These are phyloP conservation scores for Blastobotrys illinoisensis DNA, from an alignment of 1,139 yeast genomes.

Conservation along the genomic window DNA sequence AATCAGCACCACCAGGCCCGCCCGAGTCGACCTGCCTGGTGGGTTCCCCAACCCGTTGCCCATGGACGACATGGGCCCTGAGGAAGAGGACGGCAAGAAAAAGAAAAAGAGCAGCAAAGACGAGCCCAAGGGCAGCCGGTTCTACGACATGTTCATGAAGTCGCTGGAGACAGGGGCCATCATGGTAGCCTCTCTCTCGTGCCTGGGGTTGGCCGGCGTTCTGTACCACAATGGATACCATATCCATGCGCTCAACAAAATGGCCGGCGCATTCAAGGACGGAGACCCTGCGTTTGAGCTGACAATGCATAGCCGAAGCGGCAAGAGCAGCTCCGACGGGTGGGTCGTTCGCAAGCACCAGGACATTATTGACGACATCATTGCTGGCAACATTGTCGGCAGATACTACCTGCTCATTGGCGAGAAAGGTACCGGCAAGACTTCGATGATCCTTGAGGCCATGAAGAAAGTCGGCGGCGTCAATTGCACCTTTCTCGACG, in stretches of 20 bases:
- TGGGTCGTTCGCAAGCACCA: constrained; percentile 68
- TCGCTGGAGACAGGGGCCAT: constrained; percentile 69
- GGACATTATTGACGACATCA: constrained; percentile 54
- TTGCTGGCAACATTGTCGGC: constrained; percentile 58
- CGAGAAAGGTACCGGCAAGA: constrained; percentile 84
- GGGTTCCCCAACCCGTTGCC: constrained; percentile 8
- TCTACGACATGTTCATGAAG: constrained; percentile 40
- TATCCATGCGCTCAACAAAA: constrained; percentile 55
- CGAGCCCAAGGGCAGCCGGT: background rate
- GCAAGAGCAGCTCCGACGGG: constrained; percentile 27
- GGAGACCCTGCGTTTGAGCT: constrained; percentile 66
- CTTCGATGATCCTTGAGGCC: constrained; percentile 65
- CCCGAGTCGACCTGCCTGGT: constrained; percentile 1
- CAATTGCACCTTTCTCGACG: constrained; percentile 70
- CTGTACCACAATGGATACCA: constrained; percentile 62
- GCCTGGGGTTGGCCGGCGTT: constrained; percentile 68
- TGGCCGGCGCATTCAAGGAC: constrained; percentile 59
- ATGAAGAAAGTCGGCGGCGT: constrained; percentile 59
- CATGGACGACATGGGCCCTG: constrained; percentile 9
- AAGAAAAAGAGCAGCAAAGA: background rate
- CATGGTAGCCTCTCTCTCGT: constrained; percentile 65
- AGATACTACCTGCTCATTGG: constrained; percentile 70
- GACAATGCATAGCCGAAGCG: constrained; percentile 45
- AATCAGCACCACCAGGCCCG: constrained; percentile 6
- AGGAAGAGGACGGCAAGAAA: constrained; percentile 1